Evolutionary conservation across 495 filamentous ascomycete species (phyloP).

Genomic region (Friedmanniomyces endolithicus): DNA sequence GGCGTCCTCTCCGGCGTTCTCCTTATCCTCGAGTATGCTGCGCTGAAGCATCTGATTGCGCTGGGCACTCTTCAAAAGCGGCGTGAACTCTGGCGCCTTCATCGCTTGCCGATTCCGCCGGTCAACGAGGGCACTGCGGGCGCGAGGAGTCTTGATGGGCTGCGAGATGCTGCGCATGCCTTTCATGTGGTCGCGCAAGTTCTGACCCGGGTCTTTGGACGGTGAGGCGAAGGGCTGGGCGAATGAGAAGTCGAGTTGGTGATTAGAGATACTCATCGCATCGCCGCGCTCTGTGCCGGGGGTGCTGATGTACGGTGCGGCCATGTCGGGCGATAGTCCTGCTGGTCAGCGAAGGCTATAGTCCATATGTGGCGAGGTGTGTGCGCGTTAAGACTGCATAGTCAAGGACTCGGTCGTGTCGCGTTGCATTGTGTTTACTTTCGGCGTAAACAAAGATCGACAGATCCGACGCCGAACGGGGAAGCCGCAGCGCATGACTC

Average conservation of each 20-base stretch:
- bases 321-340: neutral
- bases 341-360: neutral
- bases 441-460: neutral
- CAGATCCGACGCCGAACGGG: too few relatives aligned
- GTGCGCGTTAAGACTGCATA: neutral
- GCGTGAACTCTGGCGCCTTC: conserved; percentile 72
- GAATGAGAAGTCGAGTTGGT: conserved; percentile 57
- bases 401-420: neutral
- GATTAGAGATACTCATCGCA: conserved; percentile 61
- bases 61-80: conserved; percentile 79
- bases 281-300: conserved; percentile 35
- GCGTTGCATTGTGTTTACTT: too few relatives aligned
- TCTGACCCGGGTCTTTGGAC: conserved; percentile 58
- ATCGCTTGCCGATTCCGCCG: conserved; percentile 47
- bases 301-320: conserved; percentile 14
- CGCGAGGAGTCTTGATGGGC: conserved; percentile 55
- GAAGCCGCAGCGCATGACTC: neutral
- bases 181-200: conserved; percentile 38
- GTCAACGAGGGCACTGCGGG: conserved; percentile 52
- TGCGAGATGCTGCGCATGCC: conserved; percentile 49
- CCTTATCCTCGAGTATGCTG: conserved; percentile 37
- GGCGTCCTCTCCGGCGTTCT: conserved; percentile 31
- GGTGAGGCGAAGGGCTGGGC: conserved; percentile 81
- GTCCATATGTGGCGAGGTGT: neutral
- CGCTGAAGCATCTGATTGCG: conserved; percentile 53